Conservation (phyloP, 2,329 filamentous ascomycete genomes). For the Hymenoscyphus occultus region DNA sequence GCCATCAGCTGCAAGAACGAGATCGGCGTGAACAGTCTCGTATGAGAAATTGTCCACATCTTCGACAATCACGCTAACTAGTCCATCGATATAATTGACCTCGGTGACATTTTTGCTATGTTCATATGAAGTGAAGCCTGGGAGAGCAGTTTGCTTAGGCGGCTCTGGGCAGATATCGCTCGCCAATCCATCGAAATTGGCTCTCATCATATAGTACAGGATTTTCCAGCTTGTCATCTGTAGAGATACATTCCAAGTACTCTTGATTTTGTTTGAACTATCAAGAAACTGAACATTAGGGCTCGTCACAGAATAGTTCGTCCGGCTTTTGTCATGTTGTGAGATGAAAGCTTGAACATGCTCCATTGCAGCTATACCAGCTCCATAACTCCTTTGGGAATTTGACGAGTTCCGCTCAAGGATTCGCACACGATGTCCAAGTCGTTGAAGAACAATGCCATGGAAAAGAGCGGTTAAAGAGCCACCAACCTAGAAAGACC, state of each 20-base stretch:
- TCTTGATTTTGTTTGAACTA: too few species aligned
- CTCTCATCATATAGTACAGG: too few species aligned
- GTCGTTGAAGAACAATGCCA: background rate
- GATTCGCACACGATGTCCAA: background rate
- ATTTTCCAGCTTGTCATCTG: too few species aligned
- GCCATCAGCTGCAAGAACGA: slow-evolving; percentile 16
- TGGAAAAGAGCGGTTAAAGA: background rate
- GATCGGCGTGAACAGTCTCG: background rate
- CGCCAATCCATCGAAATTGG: background rate
- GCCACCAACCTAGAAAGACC: background rate
- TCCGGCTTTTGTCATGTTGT: background rate
- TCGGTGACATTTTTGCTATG: background rate
- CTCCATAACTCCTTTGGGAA: background rate
- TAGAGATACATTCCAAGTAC: too few species aligned
- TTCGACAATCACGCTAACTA: background rate
- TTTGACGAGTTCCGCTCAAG: background rate
- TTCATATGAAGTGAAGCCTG: background rate
- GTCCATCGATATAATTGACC: background rate
- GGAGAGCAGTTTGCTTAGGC: background rate
- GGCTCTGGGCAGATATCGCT: background rate
- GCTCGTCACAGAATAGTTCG: too few species aligned
- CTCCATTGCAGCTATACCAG: background rate
- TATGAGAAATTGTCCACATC: background rate
- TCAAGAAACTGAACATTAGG: too few species aligned
- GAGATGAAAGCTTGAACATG: background rate